Percentiles rank a stretch among this genome's conserved stretches.
phyloP scores from a whole-genome alignment of 2,329 filamentous ascomycete genomes.

The Thielaviopsis musarum region DNA sequence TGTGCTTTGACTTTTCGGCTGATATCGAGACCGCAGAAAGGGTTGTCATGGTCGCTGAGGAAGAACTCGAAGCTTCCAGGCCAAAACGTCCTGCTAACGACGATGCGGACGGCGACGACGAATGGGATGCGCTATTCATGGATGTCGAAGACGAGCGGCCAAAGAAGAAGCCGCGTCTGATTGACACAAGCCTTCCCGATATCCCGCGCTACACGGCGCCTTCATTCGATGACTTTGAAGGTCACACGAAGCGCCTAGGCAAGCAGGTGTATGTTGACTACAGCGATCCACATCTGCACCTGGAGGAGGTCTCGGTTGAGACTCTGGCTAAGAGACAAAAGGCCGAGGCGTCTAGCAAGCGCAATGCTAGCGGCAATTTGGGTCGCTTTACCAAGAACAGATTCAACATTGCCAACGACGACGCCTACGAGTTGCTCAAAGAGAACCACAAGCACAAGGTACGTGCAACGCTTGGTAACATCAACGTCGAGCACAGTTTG shows the following conservation, averaged over 20 bases:
- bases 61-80: not conserved
- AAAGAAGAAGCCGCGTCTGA: conserved; percentile 52
- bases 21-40: conserved; percentile 13
- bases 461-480: conserved; percentile 74
- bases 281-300: conserved; percentile 71
- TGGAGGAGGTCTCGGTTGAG: conserved; percentile 59
- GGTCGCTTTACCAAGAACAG: conserved; percentile 59
- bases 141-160: conserved; percentile 29
- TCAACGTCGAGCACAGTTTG: conserved; percentile 87
- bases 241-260: conserved; percentile 52
- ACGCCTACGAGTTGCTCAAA: conserved; percentile 87
- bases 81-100: not conserved
- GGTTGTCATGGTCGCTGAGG: conserved; percentile 2
- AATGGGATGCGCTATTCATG: conserved; percentile 46
- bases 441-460: conserved; percentile 96
- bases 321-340: conserved; percentile 43
- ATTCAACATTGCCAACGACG: conserved; percentile 94
- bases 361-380: conserved; percentile 50
- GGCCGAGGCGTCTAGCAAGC: conserved; percentile 41
- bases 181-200: conserved; percentile 41
- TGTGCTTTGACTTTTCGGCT: conserved; percentile 33
- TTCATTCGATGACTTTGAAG: conserved; percentile 66
- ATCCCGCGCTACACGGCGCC: conserved; percentile 46
- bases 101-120: conserved; percentile 33
- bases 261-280: conserved; percentile 72